Evolutionary conservation across 257 asterid species (phyloP).

Genomic region (Petunia secreta): DNA sequence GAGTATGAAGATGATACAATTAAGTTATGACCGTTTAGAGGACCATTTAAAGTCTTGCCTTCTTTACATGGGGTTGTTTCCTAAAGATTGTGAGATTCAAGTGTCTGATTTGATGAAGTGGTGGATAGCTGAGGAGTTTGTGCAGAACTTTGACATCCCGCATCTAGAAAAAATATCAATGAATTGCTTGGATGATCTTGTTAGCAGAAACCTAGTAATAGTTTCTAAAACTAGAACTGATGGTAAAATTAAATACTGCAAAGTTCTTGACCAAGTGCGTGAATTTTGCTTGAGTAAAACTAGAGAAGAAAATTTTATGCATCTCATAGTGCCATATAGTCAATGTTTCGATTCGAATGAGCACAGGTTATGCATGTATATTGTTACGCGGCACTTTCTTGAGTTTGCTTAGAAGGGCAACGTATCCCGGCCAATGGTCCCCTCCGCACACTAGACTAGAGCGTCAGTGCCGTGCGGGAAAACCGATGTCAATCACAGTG

Average conservation of each 20-base stretch:
- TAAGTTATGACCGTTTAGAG: background rate
- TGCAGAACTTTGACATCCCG: background rate
- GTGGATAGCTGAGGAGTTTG: conserved; percentile 26
- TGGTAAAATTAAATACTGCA: conserved; percentile 26
- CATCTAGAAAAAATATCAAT: conserved; percentile 2
- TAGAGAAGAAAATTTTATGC: background rate
- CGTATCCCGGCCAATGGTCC: too few species aligned
- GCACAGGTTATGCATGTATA: background rate
- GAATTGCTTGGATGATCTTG: conserved; percentile 23
- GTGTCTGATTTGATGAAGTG: background rate
- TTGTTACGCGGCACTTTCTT: too few species aligned
- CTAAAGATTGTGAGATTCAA: background rate
- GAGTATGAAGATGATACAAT: background rate
- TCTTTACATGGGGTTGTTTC: conserved; percentile 12
- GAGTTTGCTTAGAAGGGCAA: too few species aligned
- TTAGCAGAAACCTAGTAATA: background rate
- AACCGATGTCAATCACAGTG: too few species aligned
- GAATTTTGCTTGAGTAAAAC: conserved; percentile 20
- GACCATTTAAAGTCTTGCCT: background rate
- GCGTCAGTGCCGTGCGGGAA: too few species aligned
- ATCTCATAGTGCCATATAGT: background rate
- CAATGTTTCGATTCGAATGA: too few species aligned
- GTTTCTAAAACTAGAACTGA: background rate
- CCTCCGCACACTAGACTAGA: too few species aligned
- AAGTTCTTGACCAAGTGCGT: conserved; percentile 11